Evolutionary conservation across 352 stramenopile genomes (phyloP), one percentile per base, ranked within the genome.

Genomic region (Pythium brassicae): DNA sequence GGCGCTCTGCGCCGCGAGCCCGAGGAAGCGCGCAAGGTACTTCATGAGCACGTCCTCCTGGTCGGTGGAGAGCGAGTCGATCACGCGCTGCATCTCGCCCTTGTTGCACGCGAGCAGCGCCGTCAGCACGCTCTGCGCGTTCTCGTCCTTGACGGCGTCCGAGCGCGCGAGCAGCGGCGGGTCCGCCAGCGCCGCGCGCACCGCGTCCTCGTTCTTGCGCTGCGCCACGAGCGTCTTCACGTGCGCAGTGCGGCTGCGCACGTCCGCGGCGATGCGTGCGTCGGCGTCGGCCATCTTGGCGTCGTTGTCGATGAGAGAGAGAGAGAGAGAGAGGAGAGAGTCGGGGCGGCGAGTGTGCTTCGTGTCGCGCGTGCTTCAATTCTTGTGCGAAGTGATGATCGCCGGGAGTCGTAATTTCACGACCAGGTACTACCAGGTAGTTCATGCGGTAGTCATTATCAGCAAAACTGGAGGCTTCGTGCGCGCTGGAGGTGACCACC

Each of bases 11-110:
- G 76, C 75, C 23, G 86, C 67, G 26, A 90, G 67, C 2, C 66
- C 76, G 20, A 96, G 63, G 40, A 92, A 86, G 46, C 83, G 80
- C 74, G 87, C 86, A 32, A 97, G 63, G 65, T 96, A 97, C 68
- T 96, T 97, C 82, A 96, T 92, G 32, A 97, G 72, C 9, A 62
- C 73, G 62, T 97, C 88, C 56, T 93, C 83, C 49, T 83, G 59
- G 35, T 88, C 70, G 17, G 63, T 75, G 32, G 49, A 72, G 34
- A 97, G 71, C 51, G 72, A 77, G 59, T 94, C 81, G 57, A 97
- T 81, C 26, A 73, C 65, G 57, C 79, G 81, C 66, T 91, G 79
- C 77, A 89, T 91, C 67, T 94, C 85, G 60, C 80, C 83, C 69
- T 94, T 94, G 67, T 92, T 92, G 69, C 85, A 94, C 20, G 85